A percentile compares a stretch with the other conserved stretches of the same genome.
phyloP scores from a whole-genome alignment of 2,329 filamentous ascomycete species.

The Clarireedia paspali region DNA sequence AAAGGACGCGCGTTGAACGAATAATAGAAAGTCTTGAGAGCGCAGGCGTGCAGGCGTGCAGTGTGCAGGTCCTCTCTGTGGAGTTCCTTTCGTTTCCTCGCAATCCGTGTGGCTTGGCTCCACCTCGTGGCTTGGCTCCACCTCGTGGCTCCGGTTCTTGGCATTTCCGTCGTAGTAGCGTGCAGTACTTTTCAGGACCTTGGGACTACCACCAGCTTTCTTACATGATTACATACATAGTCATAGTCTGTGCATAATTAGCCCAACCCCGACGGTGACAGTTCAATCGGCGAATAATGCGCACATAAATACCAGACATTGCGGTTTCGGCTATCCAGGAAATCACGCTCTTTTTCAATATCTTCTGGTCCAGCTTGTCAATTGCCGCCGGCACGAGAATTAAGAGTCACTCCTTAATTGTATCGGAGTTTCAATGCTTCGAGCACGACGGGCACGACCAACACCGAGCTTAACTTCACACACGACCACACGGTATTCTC shows the following conservation, averaged over 20 bases:
- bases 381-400: not conserved
- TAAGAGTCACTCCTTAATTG: not conserved
- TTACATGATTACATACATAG: not conserved
- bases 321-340: not conserved
- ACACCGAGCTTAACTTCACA: constrained; percentile 3
- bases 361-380: not conserved
- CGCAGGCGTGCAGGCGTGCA: too few relatives aligned
- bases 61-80: too few relatives aligned
- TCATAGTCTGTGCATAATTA: not conserved
- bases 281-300: not conserved
- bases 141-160: not conserved
- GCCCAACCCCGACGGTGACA: not conserved
- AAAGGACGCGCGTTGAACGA: not conserved
- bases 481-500: constrained; percentile 17
- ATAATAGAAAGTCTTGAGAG: not conserved
- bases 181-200: too few relatives aligned
- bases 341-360: constrained; percentile 1
- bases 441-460: constrained; percentile 12
- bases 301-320: too few relatives aligned
- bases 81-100: too few relatives aligned
- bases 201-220: too few relatives aligned
- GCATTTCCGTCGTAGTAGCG: not conserved
- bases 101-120: not conserved
- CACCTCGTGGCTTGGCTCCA: not conserved
- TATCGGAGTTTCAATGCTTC: constrained; percentile 6